Evolutionary conservation across 106 monocot species (phyloP), one percentile per base, ranked within the genome.

Genomic region (Posidonia australis): DNA sequence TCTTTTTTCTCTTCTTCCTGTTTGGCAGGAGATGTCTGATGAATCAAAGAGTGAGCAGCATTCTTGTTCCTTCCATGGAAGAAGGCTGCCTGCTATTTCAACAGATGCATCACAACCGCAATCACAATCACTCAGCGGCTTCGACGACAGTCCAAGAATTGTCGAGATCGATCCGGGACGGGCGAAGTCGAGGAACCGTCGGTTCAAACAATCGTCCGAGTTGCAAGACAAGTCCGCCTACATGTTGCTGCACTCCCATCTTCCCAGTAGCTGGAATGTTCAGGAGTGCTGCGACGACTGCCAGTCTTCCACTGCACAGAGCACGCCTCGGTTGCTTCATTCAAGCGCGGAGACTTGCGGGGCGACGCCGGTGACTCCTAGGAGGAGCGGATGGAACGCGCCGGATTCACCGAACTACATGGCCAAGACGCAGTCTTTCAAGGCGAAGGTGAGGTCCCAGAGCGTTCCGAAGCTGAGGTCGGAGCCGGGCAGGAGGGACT

Each of bases 391-490:
- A 0, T 64, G 32, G 46, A 64, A 9, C 1, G 84, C 78, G 64
- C 60, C 80, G 3, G 82, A 36, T 13, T 44, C 22, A 17, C 93
- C 88, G 0, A 81, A 72, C 45, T 94, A 94, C 71, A 94, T 94
- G 93, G 54, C 71, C 16, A 89, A 70, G 73, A 94, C 93, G 11
- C 79, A 74, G 51, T 96, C 94, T 5, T 96, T 84, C 70, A 83
- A 80, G 56, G 90, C 90, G 10, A 96, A 96, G 74, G 60, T 80
- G 53, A 69, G 90, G 70, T 84, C 94, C 1, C 94, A 90, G 20
- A 96, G 90, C 71, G 80, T 90, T 22, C 89, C 90, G 30, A 86
- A 72, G 74, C 94, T 86, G 72, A 41, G 86, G 63, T 75, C 81
- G n/a, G 86, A 84, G 0, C 48, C 26, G 12, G 36, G 75, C 59